Evolutionary conservation across 306 rosid species (phyloP).

Genomic region (Vicia faba): DNA sequence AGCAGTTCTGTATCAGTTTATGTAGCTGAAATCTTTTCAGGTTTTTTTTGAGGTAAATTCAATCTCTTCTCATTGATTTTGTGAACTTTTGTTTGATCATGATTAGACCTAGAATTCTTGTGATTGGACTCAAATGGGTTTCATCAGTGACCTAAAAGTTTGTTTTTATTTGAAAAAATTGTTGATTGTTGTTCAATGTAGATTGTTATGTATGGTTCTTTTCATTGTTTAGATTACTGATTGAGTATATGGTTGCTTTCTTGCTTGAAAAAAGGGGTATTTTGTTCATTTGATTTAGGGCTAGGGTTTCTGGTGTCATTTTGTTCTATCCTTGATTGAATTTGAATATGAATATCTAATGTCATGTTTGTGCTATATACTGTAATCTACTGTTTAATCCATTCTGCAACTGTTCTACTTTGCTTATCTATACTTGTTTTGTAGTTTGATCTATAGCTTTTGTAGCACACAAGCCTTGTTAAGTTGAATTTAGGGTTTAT

Average conservation of each 20-base stretch:
- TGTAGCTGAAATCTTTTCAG: constrained; percentile 3
- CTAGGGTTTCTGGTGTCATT: constrained; percentile 25
- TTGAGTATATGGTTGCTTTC: constrained; percentile 21
- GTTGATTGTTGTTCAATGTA: background rate
- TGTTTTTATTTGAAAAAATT: background rate
- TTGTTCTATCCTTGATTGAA: constrained; percentile 1
- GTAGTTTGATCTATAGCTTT: background rate
- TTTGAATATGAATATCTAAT: background rate
- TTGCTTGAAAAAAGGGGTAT: constrained; percentile 19
- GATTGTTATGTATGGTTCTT: background rate
- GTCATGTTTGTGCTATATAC: background rate
- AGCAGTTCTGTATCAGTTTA: background rate
- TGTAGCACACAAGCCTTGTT: background rate
- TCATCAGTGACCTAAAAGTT: background rate
- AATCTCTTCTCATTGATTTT: background rate
- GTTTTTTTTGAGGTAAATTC: constrained; percentile 18
- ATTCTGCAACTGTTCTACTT: background rate
- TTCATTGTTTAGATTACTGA: background rate
- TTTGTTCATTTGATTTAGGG: constrained; percentile 15
- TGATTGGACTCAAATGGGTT: background rate
- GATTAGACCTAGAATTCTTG: background rate
- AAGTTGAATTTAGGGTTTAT: background rate
- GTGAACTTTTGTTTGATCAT: constrained; percentile 1
- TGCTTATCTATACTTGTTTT: background rate
- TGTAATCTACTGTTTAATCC: background rate